Evolutionary conservation across 805 yeast genomes (phyloP).

Genomic region (Saccharomycopsis sp.): DNA sequence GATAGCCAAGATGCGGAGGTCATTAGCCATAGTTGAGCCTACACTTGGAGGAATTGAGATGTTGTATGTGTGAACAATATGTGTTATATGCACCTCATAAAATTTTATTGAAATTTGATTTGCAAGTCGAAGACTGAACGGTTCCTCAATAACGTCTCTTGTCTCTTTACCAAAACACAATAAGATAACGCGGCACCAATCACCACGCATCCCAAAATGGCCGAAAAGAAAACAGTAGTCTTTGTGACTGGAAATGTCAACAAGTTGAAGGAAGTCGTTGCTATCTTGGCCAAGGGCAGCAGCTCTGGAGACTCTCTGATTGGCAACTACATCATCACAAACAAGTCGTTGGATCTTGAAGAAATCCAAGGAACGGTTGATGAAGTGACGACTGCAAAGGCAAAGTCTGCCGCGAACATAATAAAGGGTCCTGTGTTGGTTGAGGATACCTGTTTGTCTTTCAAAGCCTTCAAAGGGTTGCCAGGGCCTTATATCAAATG

Average conservation of each 20-base stretch:
- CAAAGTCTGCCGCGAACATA: conserved; percentile 59
- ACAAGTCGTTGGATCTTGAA: conserved; percentile 68
- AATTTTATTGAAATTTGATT: no score
- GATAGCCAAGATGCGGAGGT: no score
- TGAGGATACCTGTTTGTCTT: conserved; percentile 90
- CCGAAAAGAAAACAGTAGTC: conserved; percentile 34
- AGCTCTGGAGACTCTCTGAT: conserved; percentile 30
- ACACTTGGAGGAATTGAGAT: no score
- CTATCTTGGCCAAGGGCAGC: conserved; percentile 47
- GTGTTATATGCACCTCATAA: no score
- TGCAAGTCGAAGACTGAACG: no score
- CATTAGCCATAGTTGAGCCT: no score
- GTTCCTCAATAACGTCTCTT: no score
- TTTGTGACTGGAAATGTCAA: conserved; percentile 87
- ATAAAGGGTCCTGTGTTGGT: conserved; percentile 79
- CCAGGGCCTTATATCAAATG: conserved; percentile 97
- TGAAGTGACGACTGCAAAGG: conserved; percentile 76
- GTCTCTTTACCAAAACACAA: no score
- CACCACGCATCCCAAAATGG: neutral
- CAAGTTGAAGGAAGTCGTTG: conserved; percentile 78
- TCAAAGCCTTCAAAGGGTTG: conserved; percentile 68
- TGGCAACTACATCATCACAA: conserved; percentile 48
- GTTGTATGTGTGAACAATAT: no score
- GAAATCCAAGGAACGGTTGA: conserved; percentile 88
- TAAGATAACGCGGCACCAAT: no score